phyloP scores from a whole-genome alignment of 768 basidiomycete species.

The Suillus americanus region DNA sequence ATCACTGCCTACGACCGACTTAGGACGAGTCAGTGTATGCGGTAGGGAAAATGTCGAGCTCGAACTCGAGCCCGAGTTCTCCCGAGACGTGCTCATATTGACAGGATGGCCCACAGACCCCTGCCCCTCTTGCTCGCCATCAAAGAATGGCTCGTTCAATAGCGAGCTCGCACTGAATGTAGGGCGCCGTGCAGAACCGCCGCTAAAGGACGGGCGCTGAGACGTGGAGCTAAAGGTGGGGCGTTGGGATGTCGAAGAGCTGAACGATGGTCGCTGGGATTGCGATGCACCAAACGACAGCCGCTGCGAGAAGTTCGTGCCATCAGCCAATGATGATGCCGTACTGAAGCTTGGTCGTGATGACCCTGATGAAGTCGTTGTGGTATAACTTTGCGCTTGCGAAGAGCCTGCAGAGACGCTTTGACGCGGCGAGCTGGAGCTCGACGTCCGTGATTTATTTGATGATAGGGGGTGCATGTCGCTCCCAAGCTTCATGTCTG shows the following conservation, averaged over 20 bases:
- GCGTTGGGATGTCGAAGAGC: slow-evolving; percentile 14
- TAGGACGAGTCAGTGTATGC: background rate
- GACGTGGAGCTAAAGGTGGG: slow-evolving; percentile 11
- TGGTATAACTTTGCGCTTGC: slow-evolving; percentile 24
- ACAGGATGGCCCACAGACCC: slow-evolving; percentile 11
- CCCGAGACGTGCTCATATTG: slow-evolving; percentile 8
- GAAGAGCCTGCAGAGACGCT: slow-evolving; percentile 29
- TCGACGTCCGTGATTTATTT: slow-evolving; percentile 23
- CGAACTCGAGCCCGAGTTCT: slow-evolving; percentile 15
- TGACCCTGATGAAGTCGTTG: slow-evolving; percentile 19
- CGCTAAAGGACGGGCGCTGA: slow-evolving; percentile 8
- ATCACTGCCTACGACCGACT: background rate
- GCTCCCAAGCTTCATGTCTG: slow-evolving; percentile 9
- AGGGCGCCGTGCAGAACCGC: background rate
- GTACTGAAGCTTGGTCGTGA: slow-evolving; percentile 23
- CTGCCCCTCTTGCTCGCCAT: slow-evolving; percentile 17
- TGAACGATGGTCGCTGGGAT: slow-evolving; percentile 22
- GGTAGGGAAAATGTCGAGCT: slow-evolving; percentile 10
- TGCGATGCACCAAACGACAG: slow-evolving; percentile 12
- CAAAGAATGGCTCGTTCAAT: slow-evolving; percentile 12
- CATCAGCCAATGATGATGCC: slow-evolving; percentile 20
- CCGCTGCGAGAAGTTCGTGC: slow-evolving; percentile 17
- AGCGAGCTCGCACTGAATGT: slow-evolving; percentile 4
- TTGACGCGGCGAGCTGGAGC: slow-evolving; percentile 25
- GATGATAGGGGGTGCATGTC: background rate